Percentiles rank a stretch among this genome's conserved stretches.
Evolutionary conservation across 352 stramenopile species (phyloP).

Genomic region (Phytophthora pinifolia): DNA sequence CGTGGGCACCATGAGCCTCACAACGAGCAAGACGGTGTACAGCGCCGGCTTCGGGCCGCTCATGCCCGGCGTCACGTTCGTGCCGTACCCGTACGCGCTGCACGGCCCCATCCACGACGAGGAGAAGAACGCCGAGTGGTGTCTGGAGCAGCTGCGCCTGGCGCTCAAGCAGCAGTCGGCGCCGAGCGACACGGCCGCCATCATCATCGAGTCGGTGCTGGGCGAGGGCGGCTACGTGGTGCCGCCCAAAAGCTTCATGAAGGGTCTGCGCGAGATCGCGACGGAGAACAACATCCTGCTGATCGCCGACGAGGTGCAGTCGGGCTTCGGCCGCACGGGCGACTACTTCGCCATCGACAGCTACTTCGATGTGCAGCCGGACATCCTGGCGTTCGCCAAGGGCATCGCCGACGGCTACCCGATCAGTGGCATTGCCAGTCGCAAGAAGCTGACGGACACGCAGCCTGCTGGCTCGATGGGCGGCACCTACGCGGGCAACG

Average conservation of each 20-base stretch:
- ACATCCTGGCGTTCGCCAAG: conserved; percentile 94
- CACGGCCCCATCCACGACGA: conserved; percentile 85
- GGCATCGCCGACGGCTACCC: conserved; percentile 93
- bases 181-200: conserved; percentile 84
- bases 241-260: conserved; percentile 91
- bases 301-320: conserved; percentile 93
- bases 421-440: conserved; percentile 87
- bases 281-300: conserved; percentile 92
- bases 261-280: conserved; percentile 90
- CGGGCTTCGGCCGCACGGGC: conserved; percentile 87
- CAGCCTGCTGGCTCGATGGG: conserved; percentile 90
- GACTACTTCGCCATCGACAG: conserved; percentile 88
- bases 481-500: conserved; percentile 93
- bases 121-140: conserved; percentile 67
- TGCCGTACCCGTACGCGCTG: conserved; percentile 87
- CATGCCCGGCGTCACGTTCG: conserved; percentile 80
- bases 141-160: conserved; percentile 82
- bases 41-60: conserved; percentile 85
- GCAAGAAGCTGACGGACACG: conserved; percentile 83
- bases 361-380: conserved; percentile 82
- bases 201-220: conserved; percentile 92
- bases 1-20: conserved; percentile 91
- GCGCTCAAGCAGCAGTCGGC: conserved; percentile 91
- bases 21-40: conserved; percentile 90
- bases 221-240: conserved; percentile 93